Evolutionary conservation across 2,329 filamentous ascomycete species (phyloP), one percentile per base, ranked within the genome.

Genomic region (Endoconidiophora polonica): DNA sequence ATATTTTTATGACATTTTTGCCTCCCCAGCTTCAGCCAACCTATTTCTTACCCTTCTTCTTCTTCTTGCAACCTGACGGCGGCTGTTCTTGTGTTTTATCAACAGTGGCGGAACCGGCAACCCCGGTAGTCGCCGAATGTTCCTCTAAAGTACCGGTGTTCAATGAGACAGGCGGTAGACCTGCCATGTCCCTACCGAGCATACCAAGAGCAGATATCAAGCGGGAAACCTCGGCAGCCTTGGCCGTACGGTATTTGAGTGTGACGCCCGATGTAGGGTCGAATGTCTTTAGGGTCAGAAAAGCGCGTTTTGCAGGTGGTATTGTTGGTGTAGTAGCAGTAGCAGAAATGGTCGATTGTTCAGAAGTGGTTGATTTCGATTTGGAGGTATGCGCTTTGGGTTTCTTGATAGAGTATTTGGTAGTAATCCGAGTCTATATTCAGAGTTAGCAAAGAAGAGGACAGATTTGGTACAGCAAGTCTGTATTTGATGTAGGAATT

Each of bases 241-340:
- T 94, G 61, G 81, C 82, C 36, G 91, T 98, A 62, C 77, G 75
- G 71, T 95, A 96, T 67, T 95, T 94, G 55, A 98, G 73, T 54
- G 81, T 81, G 52, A 81, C 80, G 59, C 91, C 91, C 49, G 80
- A 83, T 40, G 69, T 69, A 0, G 91, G 83, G 63, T 95, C 86
- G 68, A 80, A 96, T 3, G 91, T 91, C 69, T 94, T 96, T 54
- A 98, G 68, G 3, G 79, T 81, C 47, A 98, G 79, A 50, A 72
- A 76, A 56, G 82, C 87, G 56, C 74, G 73, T 50, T 72, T 71
- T 3, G 65, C 50, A 44, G 62, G 55, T 44, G 57, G 52, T 12
- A 55, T 52, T 41, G 55, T 57, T 40, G 59, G 56, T 46, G 40
- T 24, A 9, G 47, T 20, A 14, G 62, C 52, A 54, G 57, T 54